Conservation (phyloP, 768 basidiomycete genomes). For the Epithele typhae region DNA sequence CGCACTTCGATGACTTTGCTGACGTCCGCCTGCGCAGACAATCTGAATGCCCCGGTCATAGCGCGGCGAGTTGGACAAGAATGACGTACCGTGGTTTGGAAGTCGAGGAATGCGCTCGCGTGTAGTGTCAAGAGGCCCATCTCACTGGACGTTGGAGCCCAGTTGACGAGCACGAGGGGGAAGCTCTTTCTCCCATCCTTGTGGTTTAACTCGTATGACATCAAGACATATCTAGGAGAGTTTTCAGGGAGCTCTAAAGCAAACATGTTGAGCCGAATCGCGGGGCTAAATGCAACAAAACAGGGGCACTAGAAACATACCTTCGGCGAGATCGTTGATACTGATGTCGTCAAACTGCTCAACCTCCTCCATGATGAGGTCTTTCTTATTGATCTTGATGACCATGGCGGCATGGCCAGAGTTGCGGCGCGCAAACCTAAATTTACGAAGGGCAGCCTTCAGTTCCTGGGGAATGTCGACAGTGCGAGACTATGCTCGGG, state of each 20-base stretch:
- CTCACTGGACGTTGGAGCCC: slow-evolving; percentile 77
- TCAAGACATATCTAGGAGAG: slow-evolving; percentile 79
- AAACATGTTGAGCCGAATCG: too few relatives aligned
- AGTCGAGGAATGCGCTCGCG: slow-evolving; percentile 75
- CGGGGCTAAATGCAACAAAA: too few relatives aligned
- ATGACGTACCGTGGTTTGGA: slow-evolving; percentile 74
- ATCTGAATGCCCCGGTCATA: too few relatives aligned
- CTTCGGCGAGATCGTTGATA: slow-evolving; percentile 85
- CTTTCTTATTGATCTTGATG: slow-evolving; percentile 86
- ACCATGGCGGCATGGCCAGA: slow-evolving; percentile 72
- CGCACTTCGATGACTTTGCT: slow-evolving; percentile 77
- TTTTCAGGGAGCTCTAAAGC: slow-evolving; percentile 84
- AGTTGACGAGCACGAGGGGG: slow-evolving; percentile 84
- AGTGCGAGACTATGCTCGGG: slow-evolving; percentile 69
- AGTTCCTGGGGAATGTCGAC: slow-evolving; percentile 83
- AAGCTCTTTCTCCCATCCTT: slow-evolving; percentile 79
- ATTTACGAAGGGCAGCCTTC: slow-evolving; percentile 79
- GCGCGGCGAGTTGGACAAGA: too few relatives aligned
- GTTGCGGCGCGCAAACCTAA: slow-evolving; percentile 65
- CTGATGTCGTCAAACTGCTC: slow-evolving; percentile 73
- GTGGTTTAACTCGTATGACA: slow-evolving; percentile 80
- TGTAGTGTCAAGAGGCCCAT: slow-evolving; percentile 71
- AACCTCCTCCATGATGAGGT: slow-evolving; percentile 78
- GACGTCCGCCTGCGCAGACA: slow-evolving; percentile 58
- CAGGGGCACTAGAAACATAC: too few relatives aligned